Percentiles rank a stretch among this genome's conserved stretches.
phyloP scores from a whole-genome alignment of 23 red algal species.

The Agarophyton chilense region DNA sequence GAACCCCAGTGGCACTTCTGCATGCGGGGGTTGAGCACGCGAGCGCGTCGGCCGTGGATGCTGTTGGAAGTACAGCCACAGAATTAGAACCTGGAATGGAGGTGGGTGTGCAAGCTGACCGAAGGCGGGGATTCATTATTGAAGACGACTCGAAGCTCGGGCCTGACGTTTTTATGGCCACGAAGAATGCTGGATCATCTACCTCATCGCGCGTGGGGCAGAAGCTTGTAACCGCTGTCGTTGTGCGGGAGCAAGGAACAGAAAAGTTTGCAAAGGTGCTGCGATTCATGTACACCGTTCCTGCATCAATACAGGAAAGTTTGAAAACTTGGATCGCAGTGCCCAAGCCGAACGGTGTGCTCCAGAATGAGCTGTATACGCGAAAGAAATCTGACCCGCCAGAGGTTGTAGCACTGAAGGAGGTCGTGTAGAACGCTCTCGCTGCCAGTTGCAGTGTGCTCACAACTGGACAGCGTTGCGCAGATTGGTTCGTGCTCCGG shows the following conservation, averaged over 20 bases:
- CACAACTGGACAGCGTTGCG: too few relatives aligned
- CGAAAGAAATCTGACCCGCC: too few relatives aligned
- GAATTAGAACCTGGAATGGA: too few relatives aligned
- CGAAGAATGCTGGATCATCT: slow-evolving; percentile 19
- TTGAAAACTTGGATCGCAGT: neutral
- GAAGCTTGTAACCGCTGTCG: slow-evolving; percentile 1
- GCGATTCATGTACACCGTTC: slow-evolving; percentile 58
- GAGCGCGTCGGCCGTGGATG: neutral
- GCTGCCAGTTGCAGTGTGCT: too few relatives aligned
- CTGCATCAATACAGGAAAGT: neutral
- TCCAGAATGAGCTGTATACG: too few relatives aligned
- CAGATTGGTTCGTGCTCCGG: too few relatives aligned
- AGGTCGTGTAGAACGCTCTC: too few relatives aligned
- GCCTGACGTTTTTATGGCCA: slow-evolving; percentile 15
- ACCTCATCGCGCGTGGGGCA: neutral
- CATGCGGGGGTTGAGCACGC: neutral
- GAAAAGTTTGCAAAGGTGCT: slow-evolving; percentile 51
- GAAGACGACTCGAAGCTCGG: slow-evolving; percentile 36
- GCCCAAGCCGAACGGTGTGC: too few relatives aligned
- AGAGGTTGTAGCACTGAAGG: too few relatives aligned
- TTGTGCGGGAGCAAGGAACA: slow-evolving; percentile 24
- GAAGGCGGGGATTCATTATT: too few relatives aligned
- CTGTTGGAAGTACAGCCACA: neutral
- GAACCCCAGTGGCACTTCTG: too few relatives aligned
- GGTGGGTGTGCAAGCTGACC: too few relatives aligned